Percentiles rank a stretch among this genome's conserved stretches.
Evolutionary conservation across 2,329 filamentous ascomycete genomes (phyloP).

Genomic region (Pyricularia sp.): DNA sequence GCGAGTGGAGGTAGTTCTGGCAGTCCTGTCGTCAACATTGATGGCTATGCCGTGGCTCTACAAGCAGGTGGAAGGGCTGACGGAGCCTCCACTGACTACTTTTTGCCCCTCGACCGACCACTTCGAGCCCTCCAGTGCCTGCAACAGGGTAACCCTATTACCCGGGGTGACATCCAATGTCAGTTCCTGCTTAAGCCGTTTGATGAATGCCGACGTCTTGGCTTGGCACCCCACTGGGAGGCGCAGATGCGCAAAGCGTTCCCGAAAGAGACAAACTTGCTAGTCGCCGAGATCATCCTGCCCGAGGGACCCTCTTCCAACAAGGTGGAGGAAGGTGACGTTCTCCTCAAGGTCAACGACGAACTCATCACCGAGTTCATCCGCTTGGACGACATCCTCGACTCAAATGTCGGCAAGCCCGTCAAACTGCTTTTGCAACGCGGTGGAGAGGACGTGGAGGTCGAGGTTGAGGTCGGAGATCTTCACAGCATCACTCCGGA

Average conservation of each 20-base stretch:
- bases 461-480: constrained; percentile 76
- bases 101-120: constrained; percentile 84
- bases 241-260: constrained; percentile 69
- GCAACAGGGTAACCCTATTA: constrained; percentile 59
- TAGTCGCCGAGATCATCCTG: constrained; percentile 89
- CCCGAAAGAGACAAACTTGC: constrained; percentile 89
- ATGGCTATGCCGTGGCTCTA: constrained; percentile 80
- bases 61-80: constrained; percentile 91
- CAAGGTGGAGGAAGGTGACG: constrained; percentile 87
- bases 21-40: constrained; percentile 91
- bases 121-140: constrained; percentile 78
- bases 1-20: constrained; percentile 97
- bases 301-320: constrained; percentile 77
- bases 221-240: constrained; percentile 76
- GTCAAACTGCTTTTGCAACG: constrained; percentile 75
- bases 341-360: constrained; percentile 84
- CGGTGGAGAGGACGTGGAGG: constrained; percentile 74
- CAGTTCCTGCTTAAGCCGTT: constrained; percentile 97
- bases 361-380: constrained; percentile 90
- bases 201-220: constrained; percentile 85
- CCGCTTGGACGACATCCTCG: constrained; percentile 78
- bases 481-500: constrained; percentile 92
- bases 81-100: constrained; percentile 94
- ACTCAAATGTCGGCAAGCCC: constrained; percentile 69
- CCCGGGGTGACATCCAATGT: constrained; percentile 93